Percentiles rank a stretch among this genome's conserved stretches.
phyloP scores from a whole-genome alignment of 2,329 filamentous ascomycete species.

The Talaromyces sp. region DNA sequence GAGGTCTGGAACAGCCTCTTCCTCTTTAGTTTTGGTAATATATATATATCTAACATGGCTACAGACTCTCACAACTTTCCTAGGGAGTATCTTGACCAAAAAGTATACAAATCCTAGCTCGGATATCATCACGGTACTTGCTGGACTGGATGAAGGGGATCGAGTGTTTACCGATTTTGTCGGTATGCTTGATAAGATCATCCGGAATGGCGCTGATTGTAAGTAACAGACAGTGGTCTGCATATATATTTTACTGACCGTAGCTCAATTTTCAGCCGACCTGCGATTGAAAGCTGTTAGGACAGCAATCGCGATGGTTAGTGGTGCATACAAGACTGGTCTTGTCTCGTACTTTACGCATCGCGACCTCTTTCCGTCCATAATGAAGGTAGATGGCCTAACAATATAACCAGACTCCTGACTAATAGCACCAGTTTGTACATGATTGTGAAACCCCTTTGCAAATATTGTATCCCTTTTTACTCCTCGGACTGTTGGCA shows the following conservation, averaged over 20 bases:
- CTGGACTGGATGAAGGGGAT: constrained; percentile 85
- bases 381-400: constrained; percentile 72
- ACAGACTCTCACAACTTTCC: constrained; percentile 83
- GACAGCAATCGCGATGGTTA: constrained; percentile 75
- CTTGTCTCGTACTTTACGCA: constrained; percentile 93
- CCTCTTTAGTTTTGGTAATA: background rate
- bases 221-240: constrained; percentile 29
- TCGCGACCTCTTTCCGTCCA: constrained; percentile 82
- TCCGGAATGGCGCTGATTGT: constrained; percentile 69
- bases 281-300: constrained; percentile 74
- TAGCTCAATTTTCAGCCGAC: constrained; percentile 50
- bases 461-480: constrained; percentile 67
- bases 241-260: background rate
- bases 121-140: constrained; percentile 84
- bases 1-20: constrained; percentile 55
- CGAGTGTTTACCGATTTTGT: constrained; percentile 84
- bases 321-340: constrained; percentile 93
- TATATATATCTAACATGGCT: background rate
- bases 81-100: constrained; percentile 76
- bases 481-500: constrained; percentile 76
- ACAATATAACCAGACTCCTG: background rate
- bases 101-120: constrained; percentile 93
- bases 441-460: constrained; percentile 67
- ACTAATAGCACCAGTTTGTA: constrained; percentile 57
- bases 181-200: constrained; percentile 70